A percentile compares a stretch with the other conserved stretches of the same genome.
phyloP scores from a whole-genome alignment of 352 stramenopile genomes.

The Salisapilia sapeloensis region DNA sequence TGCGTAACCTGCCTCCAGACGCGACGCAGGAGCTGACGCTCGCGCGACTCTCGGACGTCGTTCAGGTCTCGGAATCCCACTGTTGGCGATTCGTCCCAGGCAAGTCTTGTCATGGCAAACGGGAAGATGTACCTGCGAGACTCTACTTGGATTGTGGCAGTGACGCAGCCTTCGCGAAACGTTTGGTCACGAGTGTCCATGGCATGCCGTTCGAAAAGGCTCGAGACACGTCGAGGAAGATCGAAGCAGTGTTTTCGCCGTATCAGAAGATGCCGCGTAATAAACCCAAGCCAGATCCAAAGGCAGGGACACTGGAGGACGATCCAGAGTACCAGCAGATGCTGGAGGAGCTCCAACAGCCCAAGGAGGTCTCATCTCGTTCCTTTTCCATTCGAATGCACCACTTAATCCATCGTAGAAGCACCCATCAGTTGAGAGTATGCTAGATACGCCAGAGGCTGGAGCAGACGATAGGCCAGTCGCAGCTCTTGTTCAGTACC shows the following conservation, averaged over 20 bases:
- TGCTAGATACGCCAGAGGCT: slow-evolving; percentile 27
- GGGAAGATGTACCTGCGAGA: slow-evolving; percentile 18
- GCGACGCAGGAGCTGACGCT: slow-evolving; percentile 17
- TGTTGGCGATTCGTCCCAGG: slow-evolving; percentile 53
- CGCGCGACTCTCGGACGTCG: slow-evolving; percentile 12
- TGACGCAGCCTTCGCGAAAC: slow-evolving; percentile 22
- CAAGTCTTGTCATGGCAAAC: slow-evolving; percentile 33
- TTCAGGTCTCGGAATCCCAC: slow-evolving; percentile 15
- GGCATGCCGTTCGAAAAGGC: slow-evolving; percentile 15
- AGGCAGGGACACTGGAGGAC: slow-evolving; percentile 49
- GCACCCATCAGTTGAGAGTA: slow-evolving; percentile 44
- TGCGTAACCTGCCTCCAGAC: slow-evolving; percentile 53
- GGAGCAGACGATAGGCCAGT: slow-evolving; percentile 47
- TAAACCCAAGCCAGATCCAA: slow-evolving; percentile 65
- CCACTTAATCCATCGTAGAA: slow-evolving; percentile 13
- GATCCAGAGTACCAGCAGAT: slow-evolving; percentile 62
- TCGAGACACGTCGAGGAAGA: slow-evolving; percentile 1
- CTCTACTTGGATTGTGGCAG: slow-evolving; percentile 67
- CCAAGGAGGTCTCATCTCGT: slow-evolving; percentile 26
- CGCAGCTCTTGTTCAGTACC: slow-evolving; percentile 58
- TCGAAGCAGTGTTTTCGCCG: slow-evolving; percentile 58
- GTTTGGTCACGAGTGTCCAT: slow-evolving; percentile 31
- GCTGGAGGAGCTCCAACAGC: slow-evolving; percentile 44
- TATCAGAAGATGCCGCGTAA: slow-evolving; percentile 71
- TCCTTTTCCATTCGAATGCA: slow-evolving; percentile 1